These are phyloP conservation scores for Citeromyces hawaiiensis DNA, from an alignment of 1,139 yeast genomes.

Conservation along the genomic window DNA sequence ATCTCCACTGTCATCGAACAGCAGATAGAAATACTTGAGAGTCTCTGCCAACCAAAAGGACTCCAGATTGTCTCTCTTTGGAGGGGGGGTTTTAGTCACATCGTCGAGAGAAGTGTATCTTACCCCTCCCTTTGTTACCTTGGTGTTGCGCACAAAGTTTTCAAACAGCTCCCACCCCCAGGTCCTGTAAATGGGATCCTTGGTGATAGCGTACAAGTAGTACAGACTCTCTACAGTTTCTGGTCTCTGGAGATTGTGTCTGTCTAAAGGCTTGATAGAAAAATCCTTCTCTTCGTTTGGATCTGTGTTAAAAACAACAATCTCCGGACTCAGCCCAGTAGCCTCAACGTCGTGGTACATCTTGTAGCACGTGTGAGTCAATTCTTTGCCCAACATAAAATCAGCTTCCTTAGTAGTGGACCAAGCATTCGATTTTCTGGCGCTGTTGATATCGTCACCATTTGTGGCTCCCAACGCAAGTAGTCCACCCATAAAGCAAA, in stretches of 20 bases:
- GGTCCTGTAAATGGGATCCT: conserved; percentile 68
- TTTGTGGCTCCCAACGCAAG: conserved; percentile 84
- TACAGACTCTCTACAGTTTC: conserved; percentile 89
- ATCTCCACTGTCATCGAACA: conserved; percentile 58
- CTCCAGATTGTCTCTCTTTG: conserved; percentile 63
- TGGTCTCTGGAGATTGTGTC: conserved; percentile 83
- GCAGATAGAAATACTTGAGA: conserved; percentile 69
- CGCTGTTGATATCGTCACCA: conserved; percentile 45
- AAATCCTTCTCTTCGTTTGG: conserved; percentile 34
- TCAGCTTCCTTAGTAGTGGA: conserved; percentile 35
- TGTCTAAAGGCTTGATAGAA: conserved; percentile 54
- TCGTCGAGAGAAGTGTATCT: conserved; percentile 60
- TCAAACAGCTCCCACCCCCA: conserved; percentile 88
- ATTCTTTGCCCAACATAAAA: conserved; percentile 56
- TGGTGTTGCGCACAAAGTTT: conserved; percentile 50
- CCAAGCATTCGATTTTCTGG: conserved; percentile 30
- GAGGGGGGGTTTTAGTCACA: conserved; percentile 39
- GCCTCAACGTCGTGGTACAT: conserved; percentile 60
- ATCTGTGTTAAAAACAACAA: conserved; percentile 58
- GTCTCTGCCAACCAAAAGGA: conserved; percentile 95
- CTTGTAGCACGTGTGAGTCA: conserved; percentile 71
- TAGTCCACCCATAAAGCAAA: conserved; percentile 85
- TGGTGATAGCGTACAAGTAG: conserved; percentile 68
- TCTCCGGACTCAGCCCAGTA: conserved; percentile 83
- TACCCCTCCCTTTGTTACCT: conserved; percentile 35